phyloP scores from a whole-genome alignment of 139 green algal genomes.

The Picochlorum sp. region DNA sequence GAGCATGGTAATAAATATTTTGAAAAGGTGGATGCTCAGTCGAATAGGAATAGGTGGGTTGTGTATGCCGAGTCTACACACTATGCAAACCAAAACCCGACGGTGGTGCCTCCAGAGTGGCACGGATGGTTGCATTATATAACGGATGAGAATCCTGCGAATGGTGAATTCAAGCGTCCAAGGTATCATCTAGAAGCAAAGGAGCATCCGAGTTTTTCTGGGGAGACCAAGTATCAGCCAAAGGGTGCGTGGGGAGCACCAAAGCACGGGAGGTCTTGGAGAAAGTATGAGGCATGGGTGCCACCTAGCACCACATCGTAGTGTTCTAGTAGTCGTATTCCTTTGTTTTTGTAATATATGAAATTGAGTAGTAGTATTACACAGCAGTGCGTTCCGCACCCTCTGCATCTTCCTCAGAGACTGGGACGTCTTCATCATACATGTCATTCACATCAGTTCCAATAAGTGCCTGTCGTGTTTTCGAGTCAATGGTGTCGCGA shows the following conservation, averaged over 20 bases:
- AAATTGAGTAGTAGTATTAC: background rate
- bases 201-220: background rate
- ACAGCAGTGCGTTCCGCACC: conserved; percentile 12
- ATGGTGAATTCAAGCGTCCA: background rate
- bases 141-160: conserved; percentile 38
- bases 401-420: conserved; percentile 23
- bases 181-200: conserved; percentile 6
- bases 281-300: conserved; percentile 3
- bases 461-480: conserved; percentile 28
- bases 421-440: conserved; percentile 24
- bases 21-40: conserved; percentile 27
- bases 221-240: background rate
- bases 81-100: conserved; percentile 35
- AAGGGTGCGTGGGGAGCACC: conserved; percentile 1
- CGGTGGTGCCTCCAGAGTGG: conserved; percentile 53
- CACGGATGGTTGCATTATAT: conserved; percentile 66
- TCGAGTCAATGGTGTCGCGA: conserved; percentile 36
- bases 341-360: background rate
- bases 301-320: background rate
- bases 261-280: conserved; percentile 1
- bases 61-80: conserved; percentile 38
- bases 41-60: conserved; percentile 55
- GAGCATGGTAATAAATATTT: conserved; percentile 31
- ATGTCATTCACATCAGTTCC: conserved; percentile 38
- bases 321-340: background rate